phyloP scores from a whole-genome alignment of 768 basidiomycete genomes.

The Leccinum olivaceopallidum region DNA sequence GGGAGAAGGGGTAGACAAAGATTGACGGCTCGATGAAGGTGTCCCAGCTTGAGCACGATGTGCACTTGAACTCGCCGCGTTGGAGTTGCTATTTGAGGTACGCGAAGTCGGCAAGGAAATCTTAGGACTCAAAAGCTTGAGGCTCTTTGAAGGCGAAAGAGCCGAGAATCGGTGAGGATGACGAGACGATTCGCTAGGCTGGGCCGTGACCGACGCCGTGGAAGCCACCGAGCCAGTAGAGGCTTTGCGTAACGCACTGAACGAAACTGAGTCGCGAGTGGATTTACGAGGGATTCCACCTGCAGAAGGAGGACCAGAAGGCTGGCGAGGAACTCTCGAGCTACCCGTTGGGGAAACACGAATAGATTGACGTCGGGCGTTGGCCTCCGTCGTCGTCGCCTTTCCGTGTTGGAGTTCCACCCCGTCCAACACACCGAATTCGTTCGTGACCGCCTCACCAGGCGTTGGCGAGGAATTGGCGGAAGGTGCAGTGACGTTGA shows the following conservation, averaged over 20 bases:
- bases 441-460: slow-evolving; percentile 51
- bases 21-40: slow-evolving; percentile 72
- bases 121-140: slow-evolving; percentile 82
- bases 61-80: slow-evolving; percentile 37
- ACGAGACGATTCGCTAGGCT: slow-evolving; percentile 40
- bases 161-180: slow-evolving; percentile 74
- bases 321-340: slow-evolving; percentile 69
- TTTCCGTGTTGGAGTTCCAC: slow-evolving; percentile 51
- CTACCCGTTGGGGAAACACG: slow-evolving; percentile 63
- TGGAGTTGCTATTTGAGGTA: slow-evolving; percentile 43
- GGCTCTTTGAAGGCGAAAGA: slow-evolving; percentile 79
- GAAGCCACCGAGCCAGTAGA: slow-evolving; percentile 83
- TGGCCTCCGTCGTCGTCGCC: slow-evolving; percentile 30
- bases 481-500: slow-evolving; percentile 57
- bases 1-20: slow-evolving; percentile 84
- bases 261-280: slow-evolving; percentile 79
- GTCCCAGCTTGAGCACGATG: slow-evolving; percentile 58
- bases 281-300: slow-evolving; percentile 60
- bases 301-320: slow-evolving; percentile 45
- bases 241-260: slow-evolving; percentile 75
- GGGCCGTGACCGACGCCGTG: slow-evolving; percentile 51
- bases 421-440: slow-evolving; percentile 81
- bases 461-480: slow-evolving; percentile 63
- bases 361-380: slow-evolving; percentile 53
- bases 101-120: slow-evolving; percentile 61